Evolutionary conservation across 2,329 filamentous ascomycete species (phyloP).

Genomic region (Sarocladium brachiariae): DNA sequence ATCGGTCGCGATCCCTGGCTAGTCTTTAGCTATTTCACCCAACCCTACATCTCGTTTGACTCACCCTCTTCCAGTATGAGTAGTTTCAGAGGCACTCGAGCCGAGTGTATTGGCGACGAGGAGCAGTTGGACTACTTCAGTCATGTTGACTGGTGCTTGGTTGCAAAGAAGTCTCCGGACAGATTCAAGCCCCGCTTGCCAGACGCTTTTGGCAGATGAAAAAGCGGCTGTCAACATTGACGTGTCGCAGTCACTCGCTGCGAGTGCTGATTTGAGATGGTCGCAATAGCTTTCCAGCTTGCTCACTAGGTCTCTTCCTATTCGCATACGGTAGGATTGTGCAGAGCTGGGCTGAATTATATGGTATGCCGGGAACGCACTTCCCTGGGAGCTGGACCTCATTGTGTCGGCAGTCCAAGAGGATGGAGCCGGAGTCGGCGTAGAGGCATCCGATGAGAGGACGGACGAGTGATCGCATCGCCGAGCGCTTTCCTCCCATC

Average conservation of each 20-base stretch:
- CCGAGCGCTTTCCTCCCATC: background rate
- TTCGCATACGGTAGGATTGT: background rate
- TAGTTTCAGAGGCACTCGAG: background rate
- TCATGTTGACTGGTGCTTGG: background rate
- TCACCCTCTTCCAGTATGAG: background rate
- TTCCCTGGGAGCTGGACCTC: background rate
- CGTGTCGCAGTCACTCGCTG: background rate
- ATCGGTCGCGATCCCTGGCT: background rate
- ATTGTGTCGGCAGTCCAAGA: background rate
- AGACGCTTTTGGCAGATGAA: background rate
- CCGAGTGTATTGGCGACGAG: background rate
- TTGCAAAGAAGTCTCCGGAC: background rate
- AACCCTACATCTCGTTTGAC: background rate
- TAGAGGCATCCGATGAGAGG: background rate
- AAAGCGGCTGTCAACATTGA: background rate
- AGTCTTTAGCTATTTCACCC: too few species aligned
- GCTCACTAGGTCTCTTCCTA: background rate
- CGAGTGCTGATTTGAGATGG: background rate
- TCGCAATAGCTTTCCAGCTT: background rate
- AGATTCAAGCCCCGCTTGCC: slow-evolving; percentile 1
- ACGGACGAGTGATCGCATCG: background rate
- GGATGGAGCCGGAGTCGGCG: background rate
- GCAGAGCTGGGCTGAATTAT: background rate
- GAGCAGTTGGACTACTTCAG: background rate
- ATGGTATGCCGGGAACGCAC: background rate